Evolutionary conservation across 1,139 yeast species (phyloP).

Genomic region (Taphrina deformans): DNA sequence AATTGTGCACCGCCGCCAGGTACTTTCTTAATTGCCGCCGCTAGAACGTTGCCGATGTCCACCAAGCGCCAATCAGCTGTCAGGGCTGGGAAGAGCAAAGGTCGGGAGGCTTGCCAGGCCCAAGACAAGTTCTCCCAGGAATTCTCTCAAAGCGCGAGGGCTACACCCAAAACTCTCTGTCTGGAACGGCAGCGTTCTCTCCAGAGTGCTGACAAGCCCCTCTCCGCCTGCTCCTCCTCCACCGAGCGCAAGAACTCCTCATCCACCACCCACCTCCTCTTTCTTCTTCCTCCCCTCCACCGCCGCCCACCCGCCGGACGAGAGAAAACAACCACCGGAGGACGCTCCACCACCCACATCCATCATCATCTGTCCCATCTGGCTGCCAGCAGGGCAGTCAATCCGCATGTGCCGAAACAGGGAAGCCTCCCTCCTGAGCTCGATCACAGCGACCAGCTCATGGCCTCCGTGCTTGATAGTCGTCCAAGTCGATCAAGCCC

Average conservation of each 20-base stretch:
- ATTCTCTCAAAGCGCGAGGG: too few species aligned
- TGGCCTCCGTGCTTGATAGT: background rate
- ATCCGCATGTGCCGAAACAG: background rate
- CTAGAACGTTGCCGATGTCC: background rate
- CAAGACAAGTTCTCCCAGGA: too few species aligned
- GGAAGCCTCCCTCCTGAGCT: background rate
- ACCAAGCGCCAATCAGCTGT: too few species aligned
- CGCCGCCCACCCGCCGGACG: background rate
- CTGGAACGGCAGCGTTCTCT: too few species aligned
- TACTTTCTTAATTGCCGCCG: background rate
- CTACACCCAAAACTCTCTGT: too few species aligned
- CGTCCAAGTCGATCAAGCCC: constrained; percentile 1
- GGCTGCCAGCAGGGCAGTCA: background rate
- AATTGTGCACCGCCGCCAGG: background rate
- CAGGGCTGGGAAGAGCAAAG: too few species aligned
- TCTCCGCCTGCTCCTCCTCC: too few species aligned
- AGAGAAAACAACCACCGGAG: background rate
- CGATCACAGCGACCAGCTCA: background rate
- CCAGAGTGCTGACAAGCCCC: too few species aligned
- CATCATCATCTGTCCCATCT: background rate
- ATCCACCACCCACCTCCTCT: background rate
- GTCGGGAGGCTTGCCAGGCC: background rate
- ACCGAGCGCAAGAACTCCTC: too few species aligned
- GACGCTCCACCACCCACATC: background rate
- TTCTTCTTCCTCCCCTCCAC: background rate